phyloP scores from a whole-genome alignment of 345 rosid species.

The Raphanus raphanistrum region DNA sequence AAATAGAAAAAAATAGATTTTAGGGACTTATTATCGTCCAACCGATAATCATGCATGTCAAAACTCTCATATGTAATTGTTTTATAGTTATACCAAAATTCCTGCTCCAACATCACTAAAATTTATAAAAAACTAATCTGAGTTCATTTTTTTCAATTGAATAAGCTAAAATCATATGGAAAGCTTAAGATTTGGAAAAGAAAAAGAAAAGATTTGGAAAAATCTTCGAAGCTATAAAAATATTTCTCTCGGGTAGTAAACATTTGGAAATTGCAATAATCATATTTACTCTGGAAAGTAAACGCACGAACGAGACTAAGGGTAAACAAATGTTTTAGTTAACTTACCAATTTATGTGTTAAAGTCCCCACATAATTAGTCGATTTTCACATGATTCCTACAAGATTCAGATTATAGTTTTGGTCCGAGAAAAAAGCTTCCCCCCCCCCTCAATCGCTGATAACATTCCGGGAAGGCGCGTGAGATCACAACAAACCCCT shows the following conservation, averaged over 20 bases:
- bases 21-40: no score
- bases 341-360: neutral
- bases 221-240: neutral
- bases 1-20: no score
- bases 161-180: neutral
- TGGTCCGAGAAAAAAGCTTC: neutral
- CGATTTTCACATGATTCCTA: neutral
- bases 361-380: neutral
- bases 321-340: neutral
- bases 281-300: neutral
- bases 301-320: neutral
- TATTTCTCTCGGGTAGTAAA: neutral
- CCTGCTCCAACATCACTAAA: neutral
- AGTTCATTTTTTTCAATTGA: neutral
- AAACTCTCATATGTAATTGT: neutral
- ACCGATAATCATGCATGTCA: no score
- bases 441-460: neutral
- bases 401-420: neutral
- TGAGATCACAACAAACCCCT: conserved; percentile 31
- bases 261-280: neutral
- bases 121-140: neutral
- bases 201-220: neutral
- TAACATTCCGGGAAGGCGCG: conserved; percentile 12
- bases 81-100: neutral
- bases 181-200: neutral